Percentiles rank a stretch among this genome's conserved stretches.
These are phyloP conservation scores for Spatholobus suberectus DNA, from an alignment of 306 rosid genomes.

Conservation along the genomic window DNA sequence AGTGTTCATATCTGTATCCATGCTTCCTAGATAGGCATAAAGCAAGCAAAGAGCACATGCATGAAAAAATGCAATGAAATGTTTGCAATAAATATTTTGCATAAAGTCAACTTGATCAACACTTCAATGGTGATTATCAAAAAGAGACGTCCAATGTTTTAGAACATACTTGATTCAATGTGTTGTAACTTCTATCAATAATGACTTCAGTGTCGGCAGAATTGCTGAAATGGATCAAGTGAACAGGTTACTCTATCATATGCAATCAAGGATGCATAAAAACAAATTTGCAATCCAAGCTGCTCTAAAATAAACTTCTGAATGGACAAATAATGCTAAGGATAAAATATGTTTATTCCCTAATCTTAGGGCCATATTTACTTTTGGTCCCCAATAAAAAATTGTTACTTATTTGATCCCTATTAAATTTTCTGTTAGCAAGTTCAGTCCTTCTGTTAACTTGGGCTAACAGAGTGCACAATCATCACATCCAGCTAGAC, in stretches of 20 bases:
- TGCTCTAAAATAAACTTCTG: constrained; percentile 21
- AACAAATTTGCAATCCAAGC: constrained; percentile 20
- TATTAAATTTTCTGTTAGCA: no score
- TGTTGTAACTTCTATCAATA: constrained; percentile 38
- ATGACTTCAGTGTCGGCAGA: constrained; percentile 44
- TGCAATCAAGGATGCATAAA: constrained; percentile 24
- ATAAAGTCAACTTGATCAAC: constrained; percentile 31
- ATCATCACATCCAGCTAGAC: no score
- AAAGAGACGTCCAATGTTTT: constrained; percentile 11
- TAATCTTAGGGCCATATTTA: no score
- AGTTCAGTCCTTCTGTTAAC: no score
- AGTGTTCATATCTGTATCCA: constrained; percentile 8
- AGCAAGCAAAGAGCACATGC: constrained; percentile 9
- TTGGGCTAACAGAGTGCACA: no score
- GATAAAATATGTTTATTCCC: no score
- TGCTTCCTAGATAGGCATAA: not conserved
- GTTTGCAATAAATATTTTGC: constrained; percentile 15
- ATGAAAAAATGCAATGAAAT: not conserved
- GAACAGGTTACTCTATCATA: constrained; percentile 33
- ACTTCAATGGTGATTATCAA: constrained; percentile 19
- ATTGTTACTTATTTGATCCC: no score
- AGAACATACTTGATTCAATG: constrained; percentile 60
- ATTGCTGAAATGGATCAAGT: constrained; percentile 55
- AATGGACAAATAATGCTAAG: constrained; percentile 4
- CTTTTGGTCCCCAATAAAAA: no score